A percentile compares a stretch with the other conserved stretches of the same genome.
phyloP scores from a whole-genome alignment of 2,329 filamentous ascomycete genomes.

The Sclerotinia subarctica region DNA sequence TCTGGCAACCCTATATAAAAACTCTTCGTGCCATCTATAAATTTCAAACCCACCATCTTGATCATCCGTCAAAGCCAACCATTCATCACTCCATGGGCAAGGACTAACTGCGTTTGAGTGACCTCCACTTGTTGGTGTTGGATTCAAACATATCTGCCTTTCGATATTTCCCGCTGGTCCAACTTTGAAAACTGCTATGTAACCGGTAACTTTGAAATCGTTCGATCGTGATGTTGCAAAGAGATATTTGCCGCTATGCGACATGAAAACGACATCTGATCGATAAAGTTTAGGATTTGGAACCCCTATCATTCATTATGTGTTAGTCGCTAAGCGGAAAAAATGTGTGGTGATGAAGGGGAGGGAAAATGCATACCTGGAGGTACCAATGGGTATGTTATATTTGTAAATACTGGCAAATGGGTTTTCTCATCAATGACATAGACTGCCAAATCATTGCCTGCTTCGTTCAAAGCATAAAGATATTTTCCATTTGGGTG shows the following conservation, averaged over 20 bases:
- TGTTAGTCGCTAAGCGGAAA: not conserved
- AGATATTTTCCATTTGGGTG: conserved; percentile 74
- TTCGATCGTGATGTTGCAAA: conserved; percentile 85
- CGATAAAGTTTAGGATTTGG: conserved; percentile 63
- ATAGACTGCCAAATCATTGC: conserved; percentile 79
- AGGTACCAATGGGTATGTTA: conserved; percentile 75
- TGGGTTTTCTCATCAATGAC: conserved; percentile 70
- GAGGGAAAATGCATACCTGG: conserved; percentile 50
- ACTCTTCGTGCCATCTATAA: conserved; percentile 82
- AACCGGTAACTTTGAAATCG: conserved; percentile 71
- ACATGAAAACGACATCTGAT: conserved; percentile 77
- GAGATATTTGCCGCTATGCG: conserved; percentile 67
- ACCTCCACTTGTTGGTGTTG: conserved; percentile 81
- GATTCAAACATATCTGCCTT: conserved; percentile 74
- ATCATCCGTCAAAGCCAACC: conserved; percentile 86
- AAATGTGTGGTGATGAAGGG: conserved; percentile 38
- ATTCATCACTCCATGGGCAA: conserved; percentile 81
- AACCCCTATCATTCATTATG: conserved; percentile 18
- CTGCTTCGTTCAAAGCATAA: conserved; percentile 87
- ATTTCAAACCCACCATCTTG: conserved; percentile 85
- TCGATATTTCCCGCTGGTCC: conserved; percentile 67
- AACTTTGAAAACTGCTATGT: conserved; percentile 77
- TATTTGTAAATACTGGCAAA: conserved; percentile 74
- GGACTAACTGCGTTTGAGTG: conserved; percentile 87
- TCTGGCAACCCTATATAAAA: conserved; percentile 71